Conservation (phyloP, 352 stramenopile genomes). For the Aphanomyces invadans region DNA sequence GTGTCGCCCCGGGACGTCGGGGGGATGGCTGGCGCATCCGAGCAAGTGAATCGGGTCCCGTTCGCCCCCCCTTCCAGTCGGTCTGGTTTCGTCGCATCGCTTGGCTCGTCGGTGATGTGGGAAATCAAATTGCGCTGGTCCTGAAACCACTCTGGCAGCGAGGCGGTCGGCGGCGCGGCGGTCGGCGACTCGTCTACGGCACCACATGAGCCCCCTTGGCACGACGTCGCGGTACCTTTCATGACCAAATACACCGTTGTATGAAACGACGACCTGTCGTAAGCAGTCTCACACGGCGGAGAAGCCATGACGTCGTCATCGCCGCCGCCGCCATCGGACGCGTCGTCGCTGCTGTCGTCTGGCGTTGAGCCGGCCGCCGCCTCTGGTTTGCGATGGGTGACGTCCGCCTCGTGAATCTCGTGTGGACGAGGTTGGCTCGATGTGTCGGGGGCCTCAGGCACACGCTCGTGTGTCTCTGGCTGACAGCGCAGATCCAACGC, state of each 20-base stretch:
- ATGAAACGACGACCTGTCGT: slow-evolving; percentile 18
- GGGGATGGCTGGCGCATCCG: neutral
- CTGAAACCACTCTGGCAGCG: slow-evolving; percentile 3
- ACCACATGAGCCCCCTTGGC: neutral
- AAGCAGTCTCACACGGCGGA: neutral
- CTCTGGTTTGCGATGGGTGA: no score
- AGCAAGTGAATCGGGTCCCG: neutral
- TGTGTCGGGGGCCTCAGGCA: no score
- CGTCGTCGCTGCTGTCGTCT: neutral
- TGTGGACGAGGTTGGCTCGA: no score
- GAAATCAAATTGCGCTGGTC: slow-evolving; percentile 8
- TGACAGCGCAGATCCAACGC: no score
- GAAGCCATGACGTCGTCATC: slow-evolving; percentile 1
- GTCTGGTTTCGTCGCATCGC: no score
- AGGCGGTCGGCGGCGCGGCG: neutral
- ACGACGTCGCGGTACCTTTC: neutral
- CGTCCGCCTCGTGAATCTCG: no score
- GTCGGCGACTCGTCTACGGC: neutral
- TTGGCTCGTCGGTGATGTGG: neutral
- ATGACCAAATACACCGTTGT: neutral
- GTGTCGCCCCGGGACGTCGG: neutral
- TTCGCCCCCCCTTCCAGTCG: no score
- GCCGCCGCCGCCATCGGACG: neutral
- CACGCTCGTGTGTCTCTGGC: no score
- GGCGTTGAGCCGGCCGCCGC: no score